These are phyloP conservation scores for Mycosphaerelloides madeirae DNA, from an alignment of 2,329 filamentous ascomycete genomes.

Conservation along the genomic window DNA sequence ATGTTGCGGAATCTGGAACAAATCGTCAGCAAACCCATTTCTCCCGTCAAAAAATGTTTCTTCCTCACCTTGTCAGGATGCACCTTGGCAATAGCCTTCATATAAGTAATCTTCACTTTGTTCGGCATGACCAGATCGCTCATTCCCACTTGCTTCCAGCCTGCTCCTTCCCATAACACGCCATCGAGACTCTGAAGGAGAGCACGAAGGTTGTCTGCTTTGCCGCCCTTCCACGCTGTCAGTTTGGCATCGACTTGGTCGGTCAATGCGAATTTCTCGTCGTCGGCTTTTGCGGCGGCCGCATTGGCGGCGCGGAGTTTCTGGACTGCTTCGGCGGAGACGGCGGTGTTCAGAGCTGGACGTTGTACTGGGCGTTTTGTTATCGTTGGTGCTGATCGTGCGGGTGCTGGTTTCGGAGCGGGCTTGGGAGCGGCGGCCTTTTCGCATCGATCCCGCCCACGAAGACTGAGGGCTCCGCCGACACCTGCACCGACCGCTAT, in stretches of 20 bases:
- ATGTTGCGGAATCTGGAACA: constrained; percentile 54
- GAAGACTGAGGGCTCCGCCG: constrained; percentile 77
- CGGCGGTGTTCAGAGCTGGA: constrained; percentile 27
- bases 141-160: constrained; percentile 96
- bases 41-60: neutral
- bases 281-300: constrained; percentile 78
- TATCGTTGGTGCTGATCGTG: constrained; percentile 42
- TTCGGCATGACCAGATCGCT: constrained; percentile 87
- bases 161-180: constrained; percentile 85
- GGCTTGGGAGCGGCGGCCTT: constrained; percentile 58
- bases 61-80: constrained; percentile 93
- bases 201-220: constrained; percentile 86
- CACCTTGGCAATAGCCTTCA: constrained; percentile 98
- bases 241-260: constrained; percentile 81
- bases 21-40: constrained; percentile 7
- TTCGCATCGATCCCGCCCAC: constrained; percentile 84
- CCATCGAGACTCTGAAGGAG: constrained; percentile 79
- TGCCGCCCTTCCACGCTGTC: constrained; percentile 78
- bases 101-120: constrained; percentile 95
- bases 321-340: constrained; percentile 67
- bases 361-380: constrained; percentile 22
- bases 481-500: constrained; percentile 77
- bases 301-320: constrained; percentile 78
- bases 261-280: constrained; percentile 84
- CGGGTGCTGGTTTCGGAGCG: constrained; percentile 55